Evolutionary conservation across 176 grass and related monocot species (phyloP), one percentile per base, ranked within the genome.

Genomic region (Carex myosuroides): DNA sequence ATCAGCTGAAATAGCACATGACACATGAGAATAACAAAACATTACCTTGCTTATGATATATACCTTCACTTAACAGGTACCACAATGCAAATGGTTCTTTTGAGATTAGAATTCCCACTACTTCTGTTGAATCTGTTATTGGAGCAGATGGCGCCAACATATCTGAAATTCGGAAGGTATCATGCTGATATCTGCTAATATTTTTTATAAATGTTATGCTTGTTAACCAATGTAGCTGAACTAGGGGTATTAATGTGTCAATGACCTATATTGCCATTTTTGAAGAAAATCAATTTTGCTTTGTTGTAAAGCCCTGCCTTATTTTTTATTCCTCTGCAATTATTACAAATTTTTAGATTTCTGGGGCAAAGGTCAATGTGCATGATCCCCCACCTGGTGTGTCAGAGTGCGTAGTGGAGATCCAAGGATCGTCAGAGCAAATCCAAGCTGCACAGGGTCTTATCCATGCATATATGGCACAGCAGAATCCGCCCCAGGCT

Each of bases 151-250:
- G 88, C 58, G 76, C 54, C 85, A 94, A 90, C 86, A 84, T 98
- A 83, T 84, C 85, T 53, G 88, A 95, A 89, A 92, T 92, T 50
- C 83, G 88, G 67, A 91, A 95, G 93, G 91, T 95, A 91, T 7
- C 13, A 74, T 55, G 5, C 26, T 82, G 86, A 29, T 75, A 64
- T 69, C 62, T 87, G 66, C 74, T 48, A 29, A 32, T 64, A 52
- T 84, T 84, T 53, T 29, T 63, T 41, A 63, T 42, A 42, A 1
- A n/a, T 8, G 66, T 8, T 46, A 46, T 17, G 16, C 64, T 70
- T 70, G 30, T 30, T 11, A 13, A 64, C 9, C 46, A 11, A 11
- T 32, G 10, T 29, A 64, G 62, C 62, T 64, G 3, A 64, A 24
- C 8, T 42, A n/a, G 68, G 17, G 39, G 37, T 50, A 50, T 50